Conservation (phyloP, 768 basidiomycete species). For the Rhodosporidiobolus odoratus region DNA sequence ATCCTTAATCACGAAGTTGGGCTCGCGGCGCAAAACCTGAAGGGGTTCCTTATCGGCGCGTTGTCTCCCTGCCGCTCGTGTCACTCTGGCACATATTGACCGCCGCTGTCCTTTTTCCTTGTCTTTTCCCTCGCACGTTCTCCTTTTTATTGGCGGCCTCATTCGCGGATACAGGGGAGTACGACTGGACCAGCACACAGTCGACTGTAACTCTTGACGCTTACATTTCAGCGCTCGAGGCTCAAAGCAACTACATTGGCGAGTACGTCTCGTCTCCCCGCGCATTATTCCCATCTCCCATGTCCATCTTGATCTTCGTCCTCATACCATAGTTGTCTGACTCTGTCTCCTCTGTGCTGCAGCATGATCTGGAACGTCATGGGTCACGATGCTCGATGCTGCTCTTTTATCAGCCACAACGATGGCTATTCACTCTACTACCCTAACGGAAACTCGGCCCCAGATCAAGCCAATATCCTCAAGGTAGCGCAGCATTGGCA, state of each 20-base stretch:
- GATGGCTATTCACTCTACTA: constrained; percentile 20
- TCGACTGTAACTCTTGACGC: background rate
- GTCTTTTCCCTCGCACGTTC: background rate
- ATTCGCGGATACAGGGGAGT: background rate
- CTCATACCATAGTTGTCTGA: background rate
- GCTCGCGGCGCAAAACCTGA: background rate
- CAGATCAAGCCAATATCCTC: constrained; percentile 16
- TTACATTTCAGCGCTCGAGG: constrained; percentile 19
- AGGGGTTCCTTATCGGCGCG: constrained; percentile 30
- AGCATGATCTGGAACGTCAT: constrained; percentile 2
- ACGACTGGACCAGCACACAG: constrained; percentile 19
- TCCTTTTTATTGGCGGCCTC: background rate
- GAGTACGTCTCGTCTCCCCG: constrained; percentile 17
- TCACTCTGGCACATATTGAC: no score
- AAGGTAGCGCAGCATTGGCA: constrained; percentile 27
- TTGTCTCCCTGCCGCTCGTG: no score
- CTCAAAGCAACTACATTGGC: background rate
- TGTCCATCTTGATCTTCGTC: background rate
- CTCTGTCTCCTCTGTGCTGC: background rate
- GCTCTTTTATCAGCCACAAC: constrained; percentile 1
- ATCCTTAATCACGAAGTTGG: constrained; percentile 1
- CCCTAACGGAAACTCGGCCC: constrained; percentile 15
- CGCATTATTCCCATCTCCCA: background rate
- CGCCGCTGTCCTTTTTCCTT: no score
- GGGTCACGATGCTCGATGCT: constrained; percentile 9